Evolutionary conservation across 169 alveolate species (phyloP), one percentile per base, ranked within the genome.

Genomic region (Plasmodium malariae): DNA sequence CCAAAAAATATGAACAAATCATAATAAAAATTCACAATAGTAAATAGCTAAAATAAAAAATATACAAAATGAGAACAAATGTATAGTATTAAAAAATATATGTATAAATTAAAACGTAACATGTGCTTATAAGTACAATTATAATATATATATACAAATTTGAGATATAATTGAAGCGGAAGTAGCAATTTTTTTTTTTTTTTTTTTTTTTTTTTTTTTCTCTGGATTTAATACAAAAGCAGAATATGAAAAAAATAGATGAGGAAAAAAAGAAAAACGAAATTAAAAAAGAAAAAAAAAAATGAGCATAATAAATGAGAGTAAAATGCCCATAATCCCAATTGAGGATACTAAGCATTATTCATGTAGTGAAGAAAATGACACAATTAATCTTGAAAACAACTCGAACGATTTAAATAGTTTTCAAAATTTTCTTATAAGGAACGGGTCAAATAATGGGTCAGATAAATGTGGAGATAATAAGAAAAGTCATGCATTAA

Each of bases 301-400:
- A 59, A 76, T 76, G 89, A 76, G 30, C 28, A 63, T 62, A 30
- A n/a, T n/a, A n/a, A 60, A 37, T 54, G 89, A 76, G 59, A 60
- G 54, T 40, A 43, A 63, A 37, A 48, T 76, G 89, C 78, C 78
- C 12, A 40, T 76, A 30, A 60, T 76, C 19, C 89, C 89, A 6
- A 62, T 76, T 11, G 74, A 76, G 49, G 89, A 76, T 24, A 28
- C 89, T 17, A 76, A 76, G 67, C 74, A 62, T 32, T 76, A 62
- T 67, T 62, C 89, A 1, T 60, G 68, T 34, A 76, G 89, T 51
- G 89, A 76, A 67, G 89, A 76, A 9, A 76, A 76, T 67, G 89
- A 76, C 68, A 76, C 89, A 32, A 76, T 76, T 11, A 76, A 76
- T 21, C 68, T 76, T 48, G 89, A 76, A 67, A 76, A 76, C 34